Evolutionary conservation across 2,329 filamentous ascomycete genomes (phyloP).

Genomic region (Colletotrichum aenigma): DNA sequence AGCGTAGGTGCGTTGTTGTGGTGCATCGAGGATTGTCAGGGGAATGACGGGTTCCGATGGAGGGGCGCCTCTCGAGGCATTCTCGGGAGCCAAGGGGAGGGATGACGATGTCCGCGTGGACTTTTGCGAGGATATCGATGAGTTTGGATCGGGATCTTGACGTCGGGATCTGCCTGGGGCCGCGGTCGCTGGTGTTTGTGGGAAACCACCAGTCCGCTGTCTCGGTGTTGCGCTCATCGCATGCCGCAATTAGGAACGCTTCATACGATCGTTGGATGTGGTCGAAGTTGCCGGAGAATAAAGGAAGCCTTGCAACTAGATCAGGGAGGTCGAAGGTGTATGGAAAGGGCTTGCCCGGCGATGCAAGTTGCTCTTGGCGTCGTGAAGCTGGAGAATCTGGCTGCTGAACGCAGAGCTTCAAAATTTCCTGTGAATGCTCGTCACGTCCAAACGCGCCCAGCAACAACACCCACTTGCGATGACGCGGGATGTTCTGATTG

Average conservation of each 20-base stretch:
- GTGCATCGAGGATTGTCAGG: constrained; percentile 81
- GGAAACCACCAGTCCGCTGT: constrained; percentile 81
- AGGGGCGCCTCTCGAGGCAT: constrained; percentile 24
- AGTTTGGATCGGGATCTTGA: constrained; percentile 28
- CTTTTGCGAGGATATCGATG: constrained; percentile 7
- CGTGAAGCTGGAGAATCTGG: constrained; percentile 1
- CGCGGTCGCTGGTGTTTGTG: constrained; percentile 69
- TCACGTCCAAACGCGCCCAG: constrained; percentile 43
- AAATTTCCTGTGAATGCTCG: constrained; percentile 26
- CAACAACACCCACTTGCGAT: constrained; percentile 17
- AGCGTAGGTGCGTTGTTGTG: constrained; percentile 88
- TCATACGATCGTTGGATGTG: constrained; percentile 2
- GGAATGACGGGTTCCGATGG: constrained; percentile 73
- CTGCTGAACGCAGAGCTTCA: constrained; percentile 3
- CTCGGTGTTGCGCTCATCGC: constrained; percentile 85
- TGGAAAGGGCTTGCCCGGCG: not conserved
- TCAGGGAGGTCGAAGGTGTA: not conserved
- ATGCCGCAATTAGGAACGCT: constrained; percentile 48
- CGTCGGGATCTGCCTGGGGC: constrained; percentile 36
- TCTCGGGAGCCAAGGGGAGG: constrained; percentile 54
- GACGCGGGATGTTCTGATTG: not conserved
- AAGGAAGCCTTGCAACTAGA: not conserved
- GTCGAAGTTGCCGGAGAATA: not conserved
- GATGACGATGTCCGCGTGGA: constrained; percentile 25
- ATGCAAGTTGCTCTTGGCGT: constrained; percentile 5